phyloP scores from a whole-genome alignment of 83 land plant genomes.

The Picea engelmannii region DNA sequence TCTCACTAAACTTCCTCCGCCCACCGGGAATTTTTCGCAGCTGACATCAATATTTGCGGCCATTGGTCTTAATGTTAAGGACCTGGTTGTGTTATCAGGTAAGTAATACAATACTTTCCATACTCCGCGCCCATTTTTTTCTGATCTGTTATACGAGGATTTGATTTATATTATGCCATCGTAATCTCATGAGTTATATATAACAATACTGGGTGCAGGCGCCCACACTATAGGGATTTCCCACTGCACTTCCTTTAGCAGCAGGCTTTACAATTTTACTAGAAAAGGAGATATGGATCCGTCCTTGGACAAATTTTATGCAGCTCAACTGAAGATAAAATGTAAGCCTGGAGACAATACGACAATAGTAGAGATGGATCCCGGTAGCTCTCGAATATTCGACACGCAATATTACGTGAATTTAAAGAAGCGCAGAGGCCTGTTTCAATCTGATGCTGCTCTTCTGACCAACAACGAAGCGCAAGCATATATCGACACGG shows the following conservation, averaged over 20 bases:
- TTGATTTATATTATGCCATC: too few relatives aligned
- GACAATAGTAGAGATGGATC: slow-evolving; percentile 49
- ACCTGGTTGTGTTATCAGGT: slow-evolving; percentile 23
- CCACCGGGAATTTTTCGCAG: too few relatives aligned
- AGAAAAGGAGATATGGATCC: slow-evolving; percentile 31
- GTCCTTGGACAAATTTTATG: slow-evolving; percentile 32
- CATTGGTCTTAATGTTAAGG: too few relatives aligned
- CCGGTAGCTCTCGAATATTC: slow-evolving; percentile 41
- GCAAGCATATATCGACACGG: neutral
- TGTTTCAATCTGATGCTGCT: slow-evolving; percentile 17
- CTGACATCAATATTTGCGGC: too few relatives aligned
- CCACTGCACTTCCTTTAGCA: slow-evolving; percentile 15
- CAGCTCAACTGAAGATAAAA: slow-evolving; percentile 27
- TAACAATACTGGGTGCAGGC: slow-evolving; percentile 9
- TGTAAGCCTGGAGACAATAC: slow-evolving; percentile 28
- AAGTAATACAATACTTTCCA: neutral
- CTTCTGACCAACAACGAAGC: slow-evolving; percentile 25
- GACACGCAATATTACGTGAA: slow-evolving; percentile 44
- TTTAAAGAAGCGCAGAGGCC: slow-evolving; percentile 41
- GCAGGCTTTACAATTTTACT: slow-evolving; percentile 29
- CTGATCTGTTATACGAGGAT: too few relatives aligned
- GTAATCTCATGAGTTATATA: too few relatives aligned
- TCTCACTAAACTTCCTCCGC: too few relatives aligned
- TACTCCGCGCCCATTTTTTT: too few relatives aligned
- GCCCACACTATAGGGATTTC: slow-evolving; percentile 37